phyloP scores from a whole-genome alignment of 371 early-diverging fungal species.

The Syncephalastrum sp. region DNA sequence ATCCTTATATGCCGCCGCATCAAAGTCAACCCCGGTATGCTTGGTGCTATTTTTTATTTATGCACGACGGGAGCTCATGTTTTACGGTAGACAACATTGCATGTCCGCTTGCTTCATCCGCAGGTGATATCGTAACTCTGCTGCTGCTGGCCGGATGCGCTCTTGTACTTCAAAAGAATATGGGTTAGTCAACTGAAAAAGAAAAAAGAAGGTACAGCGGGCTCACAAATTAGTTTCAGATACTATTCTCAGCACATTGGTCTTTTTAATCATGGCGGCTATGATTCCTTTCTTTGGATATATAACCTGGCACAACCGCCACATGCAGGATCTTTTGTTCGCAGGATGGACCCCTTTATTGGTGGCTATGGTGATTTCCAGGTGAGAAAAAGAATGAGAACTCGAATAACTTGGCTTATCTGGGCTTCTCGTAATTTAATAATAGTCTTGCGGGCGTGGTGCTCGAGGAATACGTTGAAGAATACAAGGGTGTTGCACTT shows the following conservation, averaged over 20 bases:
- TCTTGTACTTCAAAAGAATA: constrained; percentile 36
- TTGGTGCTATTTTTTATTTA: not conserved
- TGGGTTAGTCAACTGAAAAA: constrained; percentile 36
- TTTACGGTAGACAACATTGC: constrained; percentile 55
- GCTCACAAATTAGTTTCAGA: constrained; percentile 16
- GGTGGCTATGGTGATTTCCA: constrained; percentile 77
- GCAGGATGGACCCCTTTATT: constrained; percentile 80
- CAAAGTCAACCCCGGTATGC: constrained; percentile 74
- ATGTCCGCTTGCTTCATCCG: constrained; percentile 60
- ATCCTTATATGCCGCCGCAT: constrained; percentile 61
- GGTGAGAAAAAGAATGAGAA: constrained; percentile 21
- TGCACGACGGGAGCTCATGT: not conserved
- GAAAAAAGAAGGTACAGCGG: not conserved
- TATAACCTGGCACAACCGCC: constrained; percentile 58
- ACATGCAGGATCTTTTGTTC: constrained; percentile 61
- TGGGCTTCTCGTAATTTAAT: not conserved
- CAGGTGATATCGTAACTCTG: constrained; percentile 69
- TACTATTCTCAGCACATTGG: constrained; percentile 47
- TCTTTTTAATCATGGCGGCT: constrained; percentile 42
- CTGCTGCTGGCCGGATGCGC: constrained; percentile 55
- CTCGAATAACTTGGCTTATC: not conserved
- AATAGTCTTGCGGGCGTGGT: constrained; percentile 71
- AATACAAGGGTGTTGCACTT: constrained; percentile 75
- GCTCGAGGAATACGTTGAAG: constrained; percentile 70
- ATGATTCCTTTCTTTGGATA: constrained; percentile 57